Evolutionary conservation across 805 yeast species (phyloP).

Genomic region (Candida rishiriensis): DNA sequence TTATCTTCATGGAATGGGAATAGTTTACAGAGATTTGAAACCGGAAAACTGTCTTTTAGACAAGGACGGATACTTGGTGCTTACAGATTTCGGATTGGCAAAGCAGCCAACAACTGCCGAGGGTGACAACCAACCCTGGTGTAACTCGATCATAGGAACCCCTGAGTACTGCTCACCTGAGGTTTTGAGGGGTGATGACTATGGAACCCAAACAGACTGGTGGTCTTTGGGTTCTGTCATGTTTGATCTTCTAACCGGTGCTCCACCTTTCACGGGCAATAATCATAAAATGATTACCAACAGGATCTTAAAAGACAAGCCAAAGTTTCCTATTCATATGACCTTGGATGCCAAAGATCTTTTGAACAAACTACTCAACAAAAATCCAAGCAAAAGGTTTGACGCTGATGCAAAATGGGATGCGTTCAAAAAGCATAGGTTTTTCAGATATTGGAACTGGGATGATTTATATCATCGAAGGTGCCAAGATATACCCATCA

Average conservation of each 20-base stretch:
- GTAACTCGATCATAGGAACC: constrained; percentile 65
- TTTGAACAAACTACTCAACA: constrained; percentile 57
- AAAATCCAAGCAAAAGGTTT: constrained; percentile 60
- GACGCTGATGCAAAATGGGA: constrained; percentile 51
- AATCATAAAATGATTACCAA: constrained; percentile 68
- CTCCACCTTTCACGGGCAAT: constrained; percentile 83
- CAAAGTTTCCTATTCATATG: constrained; percentile 64
- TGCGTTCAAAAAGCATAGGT: constrained; percentile 54
- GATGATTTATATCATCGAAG: constrained; percentile 42
- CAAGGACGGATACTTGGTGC: constrained; percentile 65
- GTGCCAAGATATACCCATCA: constrained; percentile 59
- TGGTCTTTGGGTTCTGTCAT: constrained; percentile 84
- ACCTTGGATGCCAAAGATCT: constrained; percentile 75
- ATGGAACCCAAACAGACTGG: constrained; percentile 79
- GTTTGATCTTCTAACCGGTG: constrained; percentile 74
- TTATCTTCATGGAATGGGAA: constrained; percentile 72
- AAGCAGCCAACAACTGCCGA: constrained; percentile 34
- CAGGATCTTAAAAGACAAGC: constrained; percentile 62
- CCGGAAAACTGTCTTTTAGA: constrained; percentile 86
- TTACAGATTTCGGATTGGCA: constrained; percentile 83
- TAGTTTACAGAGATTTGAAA: constrained; percentile 81
- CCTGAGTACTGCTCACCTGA: constrained; percentile 90
- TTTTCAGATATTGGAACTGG: constrained; percentile 75
- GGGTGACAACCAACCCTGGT: constrained; percentile 32
- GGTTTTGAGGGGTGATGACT: constrained; percentile 68